phyloP scores from a whole-genome alignment of 305 asterid genomes.

The Solanum hybrid region DNA sequence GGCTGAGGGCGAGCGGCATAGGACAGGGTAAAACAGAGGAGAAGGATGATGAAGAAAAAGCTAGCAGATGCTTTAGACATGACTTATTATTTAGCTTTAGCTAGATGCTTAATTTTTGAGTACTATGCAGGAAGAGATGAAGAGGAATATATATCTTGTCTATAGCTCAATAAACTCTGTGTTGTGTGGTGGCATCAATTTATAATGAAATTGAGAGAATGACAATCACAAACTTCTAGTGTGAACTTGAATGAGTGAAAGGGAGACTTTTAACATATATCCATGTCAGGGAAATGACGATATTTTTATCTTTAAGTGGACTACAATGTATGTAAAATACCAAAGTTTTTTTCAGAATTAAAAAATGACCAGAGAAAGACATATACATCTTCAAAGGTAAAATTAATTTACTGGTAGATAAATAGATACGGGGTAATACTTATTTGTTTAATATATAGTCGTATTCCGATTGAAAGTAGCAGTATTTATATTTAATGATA shows the following conservation, averaged over 20 bases:
- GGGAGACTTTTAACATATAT: conserved; percentile 21
- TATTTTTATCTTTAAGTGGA: background rate
- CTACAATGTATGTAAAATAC: background rate
- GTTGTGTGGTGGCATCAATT: conserved; percentile 8
- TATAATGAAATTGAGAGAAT: conserved; percentile 23
- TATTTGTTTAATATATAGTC: background rate
- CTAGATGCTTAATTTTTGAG: background rate
- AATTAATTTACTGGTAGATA: background rate
- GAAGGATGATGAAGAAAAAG: conserved; percentile 33
- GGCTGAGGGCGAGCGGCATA: conserved; percentile 39
- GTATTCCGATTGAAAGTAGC: background rate
- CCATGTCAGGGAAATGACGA: background rate
- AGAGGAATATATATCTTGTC: background rate
- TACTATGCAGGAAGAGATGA: background rate
- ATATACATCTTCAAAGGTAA: background rate
- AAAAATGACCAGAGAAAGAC: background rate
- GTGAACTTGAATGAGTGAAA: conserved; percentile 30
- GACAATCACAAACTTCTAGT: conserved; percentile 10
- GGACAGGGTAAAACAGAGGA: conserved; percentile 32
- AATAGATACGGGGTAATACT: background rate
- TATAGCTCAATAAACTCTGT: background rate
- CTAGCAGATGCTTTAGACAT: conserved; percentile 42
- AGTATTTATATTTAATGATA: background rate
- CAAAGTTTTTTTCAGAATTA: background rate
- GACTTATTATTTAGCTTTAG: background rate